These are phyloP conservation scores for Prunus kanzakura DNA, from an alignment of 306 rosid species.

Conservation along the genomic window DNA sequence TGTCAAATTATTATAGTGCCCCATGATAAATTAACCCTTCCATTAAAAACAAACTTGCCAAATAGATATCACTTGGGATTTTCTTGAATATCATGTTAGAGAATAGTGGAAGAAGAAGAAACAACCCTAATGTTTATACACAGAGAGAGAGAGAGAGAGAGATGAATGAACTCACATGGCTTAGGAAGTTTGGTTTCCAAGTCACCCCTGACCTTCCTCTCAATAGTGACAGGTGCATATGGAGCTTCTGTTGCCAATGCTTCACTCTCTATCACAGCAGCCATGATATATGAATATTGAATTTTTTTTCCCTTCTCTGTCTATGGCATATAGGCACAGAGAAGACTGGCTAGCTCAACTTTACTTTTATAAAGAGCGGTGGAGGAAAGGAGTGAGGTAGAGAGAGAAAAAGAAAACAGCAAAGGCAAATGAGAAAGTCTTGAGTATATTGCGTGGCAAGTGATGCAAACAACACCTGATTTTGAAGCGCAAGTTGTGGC, in stretches of 20 bases:
- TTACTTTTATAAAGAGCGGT: background rate
- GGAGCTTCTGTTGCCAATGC: slow-evolving; percentile 57
- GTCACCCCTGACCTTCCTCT: slow-evolving; percentile 65
- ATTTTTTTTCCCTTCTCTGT: background rate
- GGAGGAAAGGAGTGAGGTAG: background rate
- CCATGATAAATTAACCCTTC: no score
- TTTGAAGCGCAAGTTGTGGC: slow-evolving; percentile 12
- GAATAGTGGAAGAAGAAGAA: no score
- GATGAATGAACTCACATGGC: slow-evolving; percentile 43
- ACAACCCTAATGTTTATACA: no score
- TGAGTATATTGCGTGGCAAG: slow-evolving; percentile 32
- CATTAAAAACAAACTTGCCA: no score
- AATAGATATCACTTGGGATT: no score
- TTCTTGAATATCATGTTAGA: no score
- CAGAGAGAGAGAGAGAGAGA: no score
- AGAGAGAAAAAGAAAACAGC: background rate
- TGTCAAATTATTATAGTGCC: no score
- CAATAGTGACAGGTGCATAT: slow-evolving; percentile 52
- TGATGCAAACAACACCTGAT: slow-evolving; percentile 2
- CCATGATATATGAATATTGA: slow-evolving; percentile 28
- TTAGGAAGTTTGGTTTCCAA: slow-evolving; percentile 69
- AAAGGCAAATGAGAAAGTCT: slow-evolving; percentile 1
- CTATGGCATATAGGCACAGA: no score
- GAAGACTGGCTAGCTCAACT: no score
- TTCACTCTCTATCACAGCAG: slow-evolving; percentile 40